phyloP scores from a whole-genome alignment of 225 moss, liverwort and hornwort species.

The Straminergon stramineum region DNA sequence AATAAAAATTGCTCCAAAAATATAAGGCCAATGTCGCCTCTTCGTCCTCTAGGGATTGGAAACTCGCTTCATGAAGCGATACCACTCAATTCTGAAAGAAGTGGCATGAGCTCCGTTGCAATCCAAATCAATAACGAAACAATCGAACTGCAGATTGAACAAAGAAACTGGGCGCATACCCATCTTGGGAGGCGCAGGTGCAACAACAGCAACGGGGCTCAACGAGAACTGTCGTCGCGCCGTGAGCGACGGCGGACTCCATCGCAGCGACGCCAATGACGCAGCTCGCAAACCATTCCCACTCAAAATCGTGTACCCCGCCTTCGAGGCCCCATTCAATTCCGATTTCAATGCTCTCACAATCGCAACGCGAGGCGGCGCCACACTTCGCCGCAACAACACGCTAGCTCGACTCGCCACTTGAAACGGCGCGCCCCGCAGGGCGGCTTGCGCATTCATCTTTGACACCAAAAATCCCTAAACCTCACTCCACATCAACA shows the following conservation, averaged over 20 bases:
- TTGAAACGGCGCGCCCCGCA: conserved; percentile 30
- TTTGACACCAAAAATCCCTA: not conserved
- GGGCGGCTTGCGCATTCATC: conserved; percentile 44
- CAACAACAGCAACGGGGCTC: conserved; percentile 59
- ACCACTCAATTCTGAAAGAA: not conserved
- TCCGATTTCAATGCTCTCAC: conserved; percentile 6
- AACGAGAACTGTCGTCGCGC: conserved; percentile 29
- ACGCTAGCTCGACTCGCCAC: conserved; percentile 22
- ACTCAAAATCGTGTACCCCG: not conserved
- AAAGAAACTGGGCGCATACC: conserved; percentile 20
- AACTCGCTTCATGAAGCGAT: not conserved
- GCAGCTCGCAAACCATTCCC: conserved; percentile 10
- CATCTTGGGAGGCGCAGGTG: conserved; percentile 47
- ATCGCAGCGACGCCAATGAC: conserved; percentile 8
- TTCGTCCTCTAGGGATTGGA: not conserved
- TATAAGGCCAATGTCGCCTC: not conserved
- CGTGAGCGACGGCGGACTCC: conserved; percentile 17
- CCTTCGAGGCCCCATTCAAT: not conserved
- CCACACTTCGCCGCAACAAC: conserved; percentile 7
- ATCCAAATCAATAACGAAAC: not conserved
- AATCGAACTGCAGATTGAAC: not conserved
- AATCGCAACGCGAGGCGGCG: not conserved
- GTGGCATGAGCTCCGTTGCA: not conserved
- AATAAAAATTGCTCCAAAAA: not conserved
- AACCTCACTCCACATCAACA: not conserved